Conservation (phyloP, 768 basidiomycete genomes). For the Pholiota molesta region DNA sequence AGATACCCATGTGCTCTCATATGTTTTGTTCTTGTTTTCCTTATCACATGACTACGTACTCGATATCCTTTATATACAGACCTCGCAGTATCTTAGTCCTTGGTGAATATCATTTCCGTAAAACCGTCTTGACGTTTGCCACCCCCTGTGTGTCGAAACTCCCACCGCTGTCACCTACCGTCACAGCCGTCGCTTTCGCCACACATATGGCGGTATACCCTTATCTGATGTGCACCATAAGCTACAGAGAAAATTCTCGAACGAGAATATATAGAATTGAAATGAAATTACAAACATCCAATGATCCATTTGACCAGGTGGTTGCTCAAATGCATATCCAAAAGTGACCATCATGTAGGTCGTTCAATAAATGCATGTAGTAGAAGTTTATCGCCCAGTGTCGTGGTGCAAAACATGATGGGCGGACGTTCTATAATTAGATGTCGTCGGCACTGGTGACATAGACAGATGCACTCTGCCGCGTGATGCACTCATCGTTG, state of each 20-base stretch:
- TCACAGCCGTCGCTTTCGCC: constrained; percentile 7
- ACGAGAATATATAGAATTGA: not conserved
- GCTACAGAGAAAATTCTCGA: not conserved
- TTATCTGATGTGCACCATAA: constrained; percentile 1
- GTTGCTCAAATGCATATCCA: not conserved
- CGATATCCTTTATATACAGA: too few species aligned
- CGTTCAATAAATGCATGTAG: too few species aligned
- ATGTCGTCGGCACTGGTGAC: too few species aligned
- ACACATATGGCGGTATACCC: not conserved
- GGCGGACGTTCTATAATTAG: too few species aligned
- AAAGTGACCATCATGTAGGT: too few species aligned
- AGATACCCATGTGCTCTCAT: too few species aligned
- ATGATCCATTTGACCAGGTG: not conserved
- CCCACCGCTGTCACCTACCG: not conserved
- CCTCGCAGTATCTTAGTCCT: not conserved
- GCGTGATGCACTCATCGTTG: too few species aligned
- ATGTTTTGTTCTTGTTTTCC: too few species aligned
- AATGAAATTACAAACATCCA: not conserved
- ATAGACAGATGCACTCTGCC: too few species aligned
- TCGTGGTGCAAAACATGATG: too few species aligned
- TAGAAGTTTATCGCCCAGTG: too few species aligned
- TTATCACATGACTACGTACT: too few species aligned
- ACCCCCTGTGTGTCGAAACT: constrained; percentile 10
- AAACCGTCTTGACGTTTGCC: not conserved
- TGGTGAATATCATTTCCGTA: not conserved